Evolutionary conservation across 163 green algal genomes (phyloP).

Genomic region (Chloromonas sp.): DNA sequence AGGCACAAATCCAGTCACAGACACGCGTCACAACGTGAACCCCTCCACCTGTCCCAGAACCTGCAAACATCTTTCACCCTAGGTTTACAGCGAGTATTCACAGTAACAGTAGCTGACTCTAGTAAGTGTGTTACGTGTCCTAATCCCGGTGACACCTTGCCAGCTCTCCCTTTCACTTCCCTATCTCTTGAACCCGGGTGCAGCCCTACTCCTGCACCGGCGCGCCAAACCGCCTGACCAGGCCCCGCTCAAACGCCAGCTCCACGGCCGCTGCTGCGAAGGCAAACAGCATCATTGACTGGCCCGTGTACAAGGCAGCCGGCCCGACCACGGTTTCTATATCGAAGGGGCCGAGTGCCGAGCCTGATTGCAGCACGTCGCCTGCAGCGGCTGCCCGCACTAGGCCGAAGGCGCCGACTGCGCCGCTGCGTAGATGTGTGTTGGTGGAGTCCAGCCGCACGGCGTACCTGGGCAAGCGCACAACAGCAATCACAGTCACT

Average conservation of each 20-base stretch:
- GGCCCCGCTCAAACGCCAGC: slow-evolving; percentile 36
- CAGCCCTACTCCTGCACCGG: too few species aligned
- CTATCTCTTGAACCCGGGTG: too few species aligned
- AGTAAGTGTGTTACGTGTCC: too few species aligned
- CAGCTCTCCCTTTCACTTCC: too few species aligned
- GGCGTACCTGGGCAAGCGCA: slow-evolving; percentile 31
- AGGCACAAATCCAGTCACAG: too few species aligned
- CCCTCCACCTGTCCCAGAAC: too few species aligned
- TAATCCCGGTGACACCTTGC: too few species aligned
- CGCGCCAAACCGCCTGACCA: slow-evolving; percentile 45
- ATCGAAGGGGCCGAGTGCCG: slow-evolving; percentile 15
- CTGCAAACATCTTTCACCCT: too few species aligned
- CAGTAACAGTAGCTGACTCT: too few species aligned
- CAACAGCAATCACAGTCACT: background rate
- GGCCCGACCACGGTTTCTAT: slow-evolving; percentile 29
- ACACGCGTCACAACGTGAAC: too few species aligned
- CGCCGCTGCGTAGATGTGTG: slow-evolving; percentile 54
- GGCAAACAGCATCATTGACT: slow-evolving; percentile 68
- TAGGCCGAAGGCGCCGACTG: slow-evolving; percentile 69
- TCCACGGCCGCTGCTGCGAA: slow-evolving; percentile 72
- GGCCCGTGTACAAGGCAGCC: slow-evolving; percentile 46
- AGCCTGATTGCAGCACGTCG: slow-evolving; percentile 26
- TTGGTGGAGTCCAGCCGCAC: slow-evolving; percentile 29
- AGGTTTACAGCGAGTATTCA: too few species aligned
- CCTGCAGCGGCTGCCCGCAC: slow-evolving; percentile 50